phyloP scores from a whole-genome alignment of 306 rosid genomes.

The Glycyrrhiza uralensis region DNA sequence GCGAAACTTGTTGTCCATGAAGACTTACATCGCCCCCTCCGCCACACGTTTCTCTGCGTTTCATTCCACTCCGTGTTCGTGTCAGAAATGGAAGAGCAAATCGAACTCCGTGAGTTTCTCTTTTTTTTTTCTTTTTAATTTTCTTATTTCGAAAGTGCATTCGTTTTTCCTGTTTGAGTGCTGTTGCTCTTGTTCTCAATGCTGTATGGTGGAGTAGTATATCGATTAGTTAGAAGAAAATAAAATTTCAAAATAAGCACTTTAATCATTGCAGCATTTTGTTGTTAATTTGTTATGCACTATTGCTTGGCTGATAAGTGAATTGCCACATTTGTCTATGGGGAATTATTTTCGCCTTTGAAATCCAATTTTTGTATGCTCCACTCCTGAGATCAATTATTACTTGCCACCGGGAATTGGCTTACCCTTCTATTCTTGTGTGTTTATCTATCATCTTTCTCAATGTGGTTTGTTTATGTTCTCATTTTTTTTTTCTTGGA shows the following conservation, averaged over 20 bases:
- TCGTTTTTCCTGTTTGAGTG: background rate
- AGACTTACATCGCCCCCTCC: slow-evolving; percentile 37
- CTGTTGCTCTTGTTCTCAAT: background rate
- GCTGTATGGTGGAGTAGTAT: background rate
- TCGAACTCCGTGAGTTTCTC: slow-evolving; percentile 49
- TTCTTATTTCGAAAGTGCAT: background rate
- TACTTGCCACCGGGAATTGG: background rate
- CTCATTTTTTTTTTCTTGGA: background rate
- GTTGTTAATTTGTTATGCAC: no score
- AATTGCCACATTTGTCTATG: background rate
- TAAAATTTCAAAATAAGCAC: no score
- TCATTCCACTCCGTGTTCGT: slow-evolving; percentile 59
- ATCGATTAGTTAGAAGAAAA: background rate
- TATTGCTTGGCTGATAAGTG: background rate
- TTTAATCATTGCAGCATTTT: no score
- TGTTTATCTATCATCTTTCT: background rate
- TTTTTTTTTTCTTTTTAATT: background rate
- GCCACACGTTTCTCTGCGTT: slow-evolving; percentile 40
- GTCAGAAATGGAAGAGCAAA: slow-evolving; percentile 49
- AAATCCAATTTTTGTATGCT: background rate
- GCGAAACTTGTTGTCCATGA: slow-evolving; percentile 44
- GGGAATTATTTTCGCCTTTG: background rate
- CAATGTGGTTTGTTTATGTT: background rate
- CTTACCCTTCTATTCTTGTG: background rate
- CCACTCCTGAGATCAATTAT: background rate